Percentiles rank a stretch among this genome's conserved stretches.
phyloP scores from a whole-genome alignment of 257 asterid genomes.

The Salvia splendens region DNA sequence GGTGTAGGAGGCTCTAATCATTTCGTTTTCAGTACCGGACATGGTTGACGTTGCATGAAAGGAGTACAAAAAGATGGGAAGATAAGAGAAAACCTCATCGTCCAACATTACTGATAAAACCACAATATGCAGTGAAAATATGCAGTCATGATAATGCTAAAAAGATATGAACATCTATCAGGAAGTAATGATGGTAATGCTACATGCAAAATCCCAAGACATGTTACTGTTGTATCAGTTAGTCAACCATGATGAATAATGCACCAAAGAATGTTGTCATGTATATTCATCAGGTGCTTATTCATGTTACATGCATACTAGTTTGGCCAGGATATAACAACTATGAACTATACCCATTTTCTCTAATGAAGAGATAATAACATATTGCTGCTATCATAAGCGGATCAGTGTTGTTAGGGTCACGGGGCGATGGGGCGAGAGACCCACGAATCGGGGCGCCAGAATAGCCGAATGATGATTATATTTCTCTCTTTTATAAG shows the following conservation, averaged over 20 bases:
- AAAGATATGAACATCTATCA: neutral
- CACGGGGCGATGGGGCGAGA: no score
- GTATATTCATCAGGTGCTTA: neutral
- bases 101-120: neutral
- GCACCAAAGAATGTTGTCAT: neutral
- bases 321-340: slow-evolving; percentile 9
- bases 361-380: neutral
- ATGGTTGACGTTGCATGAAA: neutral
- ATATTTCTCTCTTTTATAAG: no score
- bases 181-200: no score
- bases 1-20: neutral
- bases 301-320: neutral
- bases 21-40: neutral
- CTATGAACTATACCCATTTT: neutral
- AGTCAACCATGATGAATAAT: neutral
- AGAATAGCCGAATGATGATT: no score
- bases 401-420: no score
- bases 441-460: no score
- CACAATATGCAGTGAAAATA: neutral
- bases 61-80: neutral
- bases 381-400: neutral
- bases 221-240: neutral
- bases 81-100: neutral
- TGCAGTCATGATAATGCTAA: neutral
- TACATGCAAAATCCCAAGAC: no score